A percentile compares a stretch with the other conserved stretches of the same genome.
phyloP scores from a whole-genome alignment of 306 rosid genomes.

The Abrus pulchellus region DNA sequence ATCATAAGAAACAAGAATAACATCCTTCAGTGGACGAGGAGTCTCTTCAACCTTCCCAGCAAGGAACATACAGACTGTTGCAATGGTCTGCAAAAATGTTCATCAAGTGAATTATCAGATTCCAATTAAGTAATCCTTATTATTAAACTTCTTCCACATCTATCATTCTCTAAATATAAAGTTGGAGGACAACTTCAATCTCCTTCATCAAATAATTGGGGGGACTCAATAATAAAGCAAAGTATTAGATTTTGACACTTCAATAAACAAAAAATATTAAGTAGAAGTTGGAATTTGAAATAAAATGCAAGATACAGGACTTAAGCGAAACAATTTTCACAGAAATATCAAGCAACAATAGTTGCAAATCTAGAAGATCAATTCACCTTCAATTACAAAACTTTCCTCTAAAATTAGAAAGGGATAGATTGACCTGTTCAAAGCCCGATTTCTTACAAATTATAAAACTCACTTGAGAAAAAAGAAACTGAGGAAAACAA shows the following conservation, averaged over 20 bases:
- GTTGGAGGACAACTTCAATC: slow-evolving; percentile 21
- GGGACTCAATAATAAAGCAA: slow-evolving; percentile 21
- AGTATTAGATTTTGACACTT: slow-evolving; percentile 7
- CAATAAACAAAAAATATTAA: slow-evolving; percentile 23
- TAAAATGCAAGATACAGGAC: not conserved
- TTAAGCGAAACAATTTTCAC: not conserved
- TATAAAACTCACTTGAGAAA: not conserved
- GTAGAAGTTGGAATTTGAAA: slow-evolving; percentile 24
- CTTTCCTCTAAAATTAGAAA: slow-evolving; percentile 8
- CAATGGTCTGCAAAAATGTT: slow-evolving; percentile 81
- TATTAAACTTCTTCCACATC: not conserved
- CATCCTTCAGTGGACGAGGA: slow-evolving; percentile 96
- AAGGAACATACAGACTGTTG: slow-evolving; percentile 98
- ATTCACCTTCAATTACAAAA: slow-evolving; percentile 6
- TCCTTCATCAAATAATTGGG: slow-evolving; percentile 30
- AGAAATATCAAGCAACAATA: slow-evolving; percentile 8
- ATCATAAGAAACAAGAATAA: slow-evolving; percentile 93
- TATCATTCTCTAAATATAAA: slow-evolving; percentile 28
- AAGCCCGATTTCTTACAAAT: slow-evolving; percentile 6
- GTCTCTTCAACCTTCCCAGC: slow-evolving; percentile 99
- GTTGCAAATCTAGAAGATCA: not conserved
- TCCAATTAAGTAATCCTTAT: slow-evolving; percentile 6
- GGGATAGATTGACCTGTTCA: not conserved
- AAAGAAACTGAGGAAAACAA: not conserved
- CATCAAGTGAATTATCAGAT: slow-evolving; percentile 38